These are phyloP conservation scores for Penicillium sp. DNA, from an alignment of 2,329 filamentous ascomycete genomes.

Conservation along the genomic window DNA sequence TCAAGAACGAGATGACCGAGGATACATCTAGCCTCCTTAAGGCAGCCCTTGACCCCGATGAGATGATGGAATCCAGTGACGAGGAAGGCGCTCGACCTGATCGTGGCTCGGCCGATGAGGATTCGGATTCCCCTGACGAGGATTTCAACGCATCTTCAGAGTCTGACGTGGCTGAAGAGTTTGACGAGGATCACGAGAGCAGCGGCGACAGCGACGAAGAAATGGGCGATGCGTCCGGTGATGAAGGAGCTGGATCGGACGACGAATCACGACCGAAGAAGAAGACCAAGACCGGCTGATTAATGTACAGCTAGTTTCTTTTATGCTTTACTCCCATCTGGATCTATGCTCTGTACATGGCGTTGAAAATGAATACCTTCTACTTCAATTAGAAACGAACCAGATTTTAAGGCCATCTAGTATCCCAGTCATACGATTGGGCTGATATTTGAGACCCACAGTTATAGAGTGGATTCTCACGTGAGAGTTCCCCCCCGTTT, in stretches of 20 bases:
- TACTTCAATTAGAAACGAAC: too few relatives aligned
- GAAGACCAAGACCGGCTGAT: conserved; percentile 56
- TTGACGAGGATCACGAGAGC: conserved; percentile 86
- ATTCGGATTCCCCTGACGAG: conserved; percentile 92
- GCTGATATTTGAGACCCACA: neutral
- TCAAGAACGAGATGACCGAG: conserved; percentile 98
- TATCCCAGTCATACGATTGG: neutral
- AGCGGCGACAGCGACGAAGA: conserved; percentile 67
- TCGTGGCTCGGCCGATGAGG: conserved; percentile 90
- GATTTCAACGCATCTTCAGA: conserved; percentile 93
- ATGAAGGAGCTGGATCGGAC: conserved; percentile 32
- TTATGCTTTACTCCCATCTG: neutral
- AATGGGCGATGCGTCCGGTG: conserved; percentile 52
- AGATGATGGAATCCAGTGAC: conserved; percentile 77
- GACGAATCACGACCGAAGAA: conserved; percentile 63
- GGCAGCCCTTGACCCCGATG: conserved; percentile 79
- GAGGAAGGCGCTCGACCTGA: conserved; percentile 72
- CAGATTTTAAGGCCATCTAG: neutral
- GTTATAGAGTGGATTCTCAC: neutral
- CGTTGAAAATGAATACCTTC: neutral
- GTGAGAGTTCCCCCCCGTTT: neutral
- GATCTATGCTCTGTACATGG: neutral
- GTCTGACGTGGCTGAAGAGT: conserved; percentile 95
- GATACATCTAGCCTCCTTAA: conserved; percentile 70
- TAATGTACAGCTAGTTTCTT: conserved; percentile 20